Conservation (phyloP, 2,329 filamentous ascomycete species). For the Hysterium pulicare region DNA sequence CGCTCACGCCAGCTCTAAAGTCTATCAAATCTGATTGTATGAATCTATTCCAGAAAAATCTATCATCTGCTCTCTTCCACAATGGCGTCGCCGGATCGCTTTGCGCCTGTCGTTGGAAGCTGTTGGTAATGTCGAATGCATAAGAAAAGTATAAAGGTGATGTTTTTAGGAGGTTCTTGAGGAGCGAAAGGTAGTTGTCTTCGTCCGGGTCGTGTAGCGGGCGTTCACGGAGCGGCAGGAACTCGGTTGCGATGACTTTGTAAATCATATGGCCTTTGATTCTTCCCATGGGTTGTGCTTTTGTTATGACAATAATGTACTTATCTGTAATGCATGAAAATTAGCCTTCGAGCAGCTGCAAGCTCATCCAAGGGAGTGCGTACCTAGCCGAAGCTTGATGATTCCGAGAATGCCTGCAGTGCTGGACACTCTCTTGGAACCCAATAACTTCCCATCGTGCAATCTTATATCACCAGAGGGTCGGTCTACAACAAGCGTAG, state of each 20-base stretch:
- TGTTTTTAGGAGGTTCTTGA: slow-evolving; percentile 76
- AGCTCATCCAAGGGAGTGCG: slow-evolving; percentile 4
- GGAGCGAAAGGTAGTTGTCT: slow-evolving; percentile 79
- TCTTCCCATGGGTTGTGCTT: slow-evolving; percentile 84
- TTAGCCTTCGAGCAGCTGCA: slow-evolving; percentile 9
- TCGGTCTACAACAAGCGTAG: slow-evolving; percentile 82
- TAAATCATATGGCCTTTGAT: slow-evolving; percentile 96
- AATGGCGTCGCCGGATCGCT: slow-evolving; percentile 68
- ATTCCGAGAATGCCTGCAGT: slow-evolving; percentile 93
- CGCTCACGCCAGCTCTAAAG: slow-evolving; percentile 63
- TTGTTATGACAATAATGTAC: slow-evolving; percentile 95
- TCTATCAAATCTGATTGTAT: slow-evolving; percentile 88
- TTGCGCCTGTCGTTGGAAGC: slow-evolving; percentile 88
- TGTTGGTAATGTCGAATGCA: slow-evolving; percentile 93
- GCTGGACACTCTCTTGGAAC: slow-evolving; percentile 83
- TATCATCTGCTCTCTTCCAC: slow-evolving; percentile 91
- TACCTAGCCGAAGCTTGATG: slow-evolving; percentile 89
- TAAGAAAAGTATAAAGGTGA: slow-evolving; percentile 98
- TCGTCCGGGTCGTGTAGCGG: slow-evolving; percentile 90
- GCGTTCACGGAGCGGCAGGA: slow-evolving; percentile 88
- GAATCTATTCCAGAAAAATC: slow-evolving; percentile 98
- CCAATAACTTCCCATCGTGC: slow-evolving; percentile 71
- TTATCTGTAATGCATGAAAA: slow-evolving; percentile 67
- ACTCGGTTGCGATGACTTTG: slow-evolving; percentile 85
- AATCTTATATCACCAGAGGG: slow-evolving; percentile 88